phyloP scores from a whole-genome alignment of 441 rosid species.

The Pelargonium exstipulatum region DNA sequence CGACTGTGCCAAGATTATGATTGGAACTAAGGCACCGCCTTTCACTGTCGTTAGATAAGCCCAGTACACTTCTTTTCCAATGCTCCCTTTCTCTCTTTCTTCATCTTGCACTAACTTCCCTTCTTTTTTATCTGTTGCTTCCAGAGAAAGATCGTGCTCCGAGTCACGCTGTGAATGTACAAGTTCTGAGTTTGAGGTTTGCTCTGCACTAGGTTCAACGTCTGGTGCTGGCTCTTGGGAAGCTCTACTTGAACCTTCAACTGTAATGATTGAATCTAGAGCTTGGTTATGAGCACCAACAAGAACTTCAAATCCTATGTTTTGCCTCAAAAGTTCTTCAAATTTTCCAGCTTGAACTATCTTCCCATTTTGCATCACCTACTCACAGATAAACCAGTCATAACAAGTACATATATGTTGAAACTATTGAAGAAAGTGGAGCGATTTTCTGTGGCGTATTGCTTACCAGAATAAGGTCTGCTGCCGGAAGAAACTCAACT shows the following conservation, averaged over 20 bases:
- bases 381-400: conserved; percentile 20
- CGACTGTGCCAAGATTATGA: conserved; percentile 82
- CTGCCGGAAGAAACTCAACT: conserved; percentile 97
- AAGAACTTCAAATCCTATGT: conserved; percentile 76
- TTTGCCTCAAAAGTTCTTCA: conserved; percentile 64
- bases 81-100: conserved; percentile 90
- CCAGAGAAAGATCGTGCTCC: conserved; percentile 46
- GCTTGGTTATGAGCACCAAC: conserved; percentile 94
- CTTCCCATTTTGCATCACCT: conserved; percentile 96
- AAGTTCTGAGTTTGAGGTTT: conserved; percentile 34
- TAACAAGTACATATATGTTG: conserved; percentile 3
- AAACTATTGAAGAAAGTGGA: background rate
- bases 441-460: background rate
- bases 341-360: conserved; percentile 84
- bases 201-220: conserved; percentile 32
- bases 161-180: conserved; percentile 42
- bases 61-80: conserved; percentile 86
- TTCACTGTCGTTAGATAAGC: conserved; percentile 66
- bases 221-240: conserved; percentile 35
- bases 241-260: conserved; percentile 51
- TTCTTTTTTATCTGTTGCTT: conserved; percentile 44
- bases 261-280: conserved; percentile 58
- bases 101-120: conserved; percentile 92
- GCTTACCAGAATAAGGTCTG: conserved; percentile 91
- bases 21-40: conserved; percentile 72